phyloP scores from a whole-genome alignment of 2,329 filamentous ascomycete genomes.

The Claviceps sp. region DNA sequence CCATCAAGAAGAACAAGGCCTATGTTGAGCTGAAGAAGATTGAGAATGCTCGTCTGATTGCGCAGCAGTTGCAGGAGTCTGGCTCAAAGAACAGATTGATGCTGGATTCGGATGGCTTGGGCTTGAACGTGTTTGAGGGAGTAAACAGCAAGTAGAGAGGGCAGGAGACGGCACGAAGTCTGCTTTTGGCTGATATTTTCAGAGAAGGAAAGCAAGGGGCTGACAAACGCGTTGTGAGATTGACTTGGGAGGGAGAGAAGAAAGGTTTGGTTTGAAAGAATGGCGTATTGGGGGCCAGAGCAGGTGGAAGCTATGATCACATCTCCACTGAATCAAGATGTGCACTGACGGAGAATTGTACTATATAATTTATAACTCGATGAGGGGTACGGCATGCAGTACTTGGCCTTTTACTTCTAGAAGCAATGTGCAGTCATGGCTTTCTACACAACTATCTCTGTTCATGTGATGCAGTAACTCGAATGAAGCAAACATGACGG shows the following conservation, averaged over 20 bases:
- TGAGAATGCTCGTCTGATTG: conserved; percentile 86
- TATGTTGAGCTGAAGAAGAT: conserved; percentile 97
- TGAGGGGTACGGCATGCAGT: not conserved
- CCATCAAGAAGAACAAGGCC: conserved; percentile 97
- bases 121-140: conserved; percentile 66
- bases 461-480: not conserved
- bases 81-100: conserved; percentile 88
- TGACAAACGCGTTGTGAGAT: not conserved
- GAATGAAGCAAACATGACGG: not conserved
- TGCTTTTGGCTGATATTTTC: not conserved
- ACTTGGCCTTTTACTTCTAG: not conserved
- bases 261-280: not conserved
- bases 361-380: conserved; percentile 1
- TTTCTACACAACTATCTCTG: not conserved
- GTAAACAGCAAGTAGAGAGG: conserved; percentile 29
- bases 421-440: not conserved
- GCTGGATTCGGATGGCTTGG: conserved; percentile 80
- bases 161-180: not conserved
- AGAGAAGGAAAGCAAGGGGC: not conserved
- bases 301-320: not conserved
- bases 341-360: conserved; percentile 2
- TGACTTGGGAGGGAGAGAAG: not conserved
- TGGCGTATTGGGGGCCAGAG: not conserved
- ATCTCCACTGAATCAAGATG: conserved; percentile 3
- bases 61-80: conserved; percentile 71